phyloP scores from a whole-genome alignment of 192 early-diverging fungal genomes.

The Podila epigama region DNA sequence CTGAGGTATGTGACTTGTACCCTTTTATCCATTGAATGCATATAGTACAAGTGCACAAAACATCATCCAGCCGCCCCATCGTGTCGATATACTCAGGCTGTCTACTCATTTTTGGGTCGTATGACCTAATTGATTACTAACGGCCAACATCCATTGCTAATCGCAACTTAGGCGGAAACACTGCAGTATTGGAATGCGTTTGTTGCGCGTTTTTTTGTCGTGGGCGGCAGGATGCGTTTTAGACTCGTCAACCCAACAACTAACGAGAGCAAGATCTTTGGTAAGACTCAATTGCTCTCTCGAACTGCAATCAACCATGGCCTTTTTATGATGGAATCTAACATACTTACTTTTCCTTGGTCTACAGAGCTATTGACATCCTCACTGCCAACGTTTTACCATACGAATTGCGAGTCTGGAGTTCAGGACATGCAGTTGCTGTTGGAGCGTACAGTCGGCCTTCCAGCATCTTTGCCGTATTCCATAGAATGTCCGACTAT shows the following conservation, averaged over 20 bases:
- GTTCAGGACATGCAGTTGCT: slow-evolving; percentile 27
- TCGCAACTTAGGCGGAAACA: slow-evolving; percentile 6
- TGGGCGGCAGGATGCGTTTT: slow-evolving; percentile 14
- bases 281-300: slow-evolving; percentile 1
- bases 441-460: slow-evolving; percentile 1
- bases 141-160: background rate
- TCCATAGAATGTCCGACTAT: slow-evolving; percentile 20
- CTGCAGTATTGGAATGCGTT: slow-evolving; percentile 25
- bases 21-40: background rate
- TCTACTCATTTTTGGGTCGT: background rate
- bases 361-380: slow-evolving; percentile 18
- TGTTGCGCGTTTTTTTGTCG: slow-evolving; percentile 18
- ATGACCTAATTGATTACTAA: background rate
- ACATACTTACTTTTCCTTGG: background rate
- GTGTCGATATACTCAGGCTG: too few relatives aligned
- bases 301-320: background rate
- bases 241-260: slow-evolving; percentile 12
- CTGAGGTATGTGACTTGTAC: slow-evolving; percentile 13
- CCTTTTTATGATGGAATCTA: background rate
- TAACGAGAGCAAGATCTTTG: slow-evolving; percentile 23
- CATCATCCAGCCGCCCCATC: too few relatives aligned
- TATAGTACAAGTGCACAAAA: too few relatives aligned
- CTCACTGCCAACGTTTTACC: slow-evolving; percentile 29
- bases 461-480: background rate
- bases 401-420: slow-evolving; percentile 19